Conservation (phyloP, 2,329 filamentous ascomycete genomes). For the Colletotrichum lentis region DNA sequence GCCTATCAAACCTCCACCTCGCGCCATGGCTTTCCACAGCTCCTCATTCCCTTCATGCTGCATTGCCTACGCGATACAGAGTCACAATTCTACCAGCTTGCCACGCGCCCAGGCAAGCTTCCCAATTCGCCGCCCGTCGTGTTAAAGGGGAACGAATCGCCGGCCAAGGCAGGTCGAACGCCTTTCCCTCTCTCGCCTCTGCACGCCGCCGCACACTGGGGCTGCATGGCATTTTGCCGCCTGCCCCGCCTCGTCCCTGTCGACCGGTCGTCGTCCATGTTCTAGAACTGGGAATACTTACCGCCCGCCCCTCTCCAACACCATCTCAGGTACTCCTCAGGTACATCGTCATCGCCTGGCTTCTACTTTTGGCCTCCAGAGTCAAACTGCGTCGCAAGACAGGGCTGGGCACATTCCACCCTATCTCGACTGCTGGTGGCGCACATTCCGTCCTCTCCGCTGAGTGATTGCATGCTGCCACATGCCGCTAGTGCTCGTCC, state of each 20-base stretch:
- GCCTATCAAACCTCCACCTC: not conserved
- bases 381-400: slow-evolving; percentile 4
- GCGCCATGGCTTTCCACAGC: not conserved
- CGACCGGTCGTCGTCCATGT: slow-evolving; percentile 20
- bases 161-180: not conserved
- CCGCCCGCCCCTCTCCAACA: not conserved
- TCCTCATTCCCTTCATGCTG: not conserved
- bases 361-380: not conserved
- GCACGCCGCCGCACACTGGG: not conserved
- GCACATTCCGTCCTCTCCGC: slow-evolving; percentile 23
- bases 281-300: slow-evolving; percentile 32
- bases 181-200: not conserved
- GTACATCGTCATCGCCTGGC: slow-evolving; percentile 19
- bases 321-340: slow-evolving; percentile 3
- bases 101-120: not conserved
- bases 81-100: not conserved
- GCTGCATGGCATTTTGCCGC: slow-evolving; percentile 28
- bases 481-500: not conserved
- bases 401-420: not conserved
- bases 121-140: not conserved
- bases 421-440: slow-evolving; percentile 17
- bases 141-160: not conserved
- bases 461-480: slow-evolving; percentile 20
- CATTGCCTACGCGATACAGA: not conserved
- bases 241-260: slow-evolving; percentile 25